phyloP scores from a whole-genome alignment of 75 land plant species.

The Pinus taeda region DNA sequence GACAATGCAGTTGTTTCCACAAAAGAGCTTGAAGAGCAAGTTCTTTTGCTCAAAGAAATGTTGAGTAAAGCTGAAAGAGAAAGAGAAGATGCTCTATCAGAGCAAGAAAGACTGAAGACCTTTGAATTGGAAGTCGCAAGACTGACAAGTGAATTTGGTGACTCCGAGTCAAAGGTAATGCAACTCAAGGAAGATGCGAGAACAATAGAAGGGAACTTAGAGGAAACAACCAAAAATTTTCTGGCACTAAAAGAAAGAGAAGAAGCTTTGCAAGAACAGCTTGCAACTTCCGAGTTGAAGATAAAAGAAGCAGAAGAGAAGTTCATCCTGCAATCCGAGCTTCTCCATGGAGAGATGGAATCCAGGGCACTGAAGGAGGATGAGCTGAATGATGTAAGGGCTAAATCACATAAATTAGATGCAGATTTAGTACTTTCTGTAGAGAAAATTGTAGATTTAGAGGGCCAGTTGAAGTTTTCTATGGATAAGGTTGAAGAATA shows the following conservation, averaged over 20 bases:
- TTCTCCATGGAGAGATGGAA: not conserved
- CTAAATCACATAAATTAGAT: slow-evolving; percentile 32
- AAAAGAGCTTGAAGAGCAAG: not conserved
- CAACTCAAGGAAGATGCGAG: no score
- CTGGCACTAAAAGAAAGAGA: no score
- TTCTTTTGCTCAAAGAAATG: not conserved
- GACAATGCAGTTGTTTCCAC: not conserved
- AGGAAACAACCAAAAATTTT: no score
- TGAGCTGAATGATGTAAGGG: slow-evolving; percentile 46
- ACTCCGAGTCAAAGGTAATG: no score
- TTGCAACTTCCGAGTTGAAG: no score
- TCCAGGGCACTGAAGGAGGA: slow-evolving; percentile 36
- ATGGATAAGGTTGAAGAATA: slow-evolving; percentile 9
- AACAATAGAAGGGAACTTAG: no score
- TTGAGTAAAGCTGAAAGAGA: not conserved
- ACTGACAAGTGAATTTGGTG: slow-evolving; percentile 5
- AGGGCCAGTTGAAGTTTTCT: slow-evolving; percentile 9
- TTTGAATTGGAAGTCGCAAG: slow-evolving; percentile 42
- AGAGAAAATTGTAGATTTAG: slow-evolving; percentile 41
- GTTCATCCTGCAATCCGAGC: no score
- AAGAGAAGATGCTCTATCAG: slow-evolving; percentile 16
- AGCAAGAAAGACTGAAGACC: slow-evolving; percentile 34
- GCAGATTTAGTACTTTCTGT: slow-evolving; percentile 36
- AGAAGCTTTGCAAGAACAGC: no score
- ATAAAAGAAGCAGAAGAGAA: no score